Evolutionary conservation across 169 alveolate genomes (phyloP).

Genomic region (Cyclospora cayetanensis): DNA sequence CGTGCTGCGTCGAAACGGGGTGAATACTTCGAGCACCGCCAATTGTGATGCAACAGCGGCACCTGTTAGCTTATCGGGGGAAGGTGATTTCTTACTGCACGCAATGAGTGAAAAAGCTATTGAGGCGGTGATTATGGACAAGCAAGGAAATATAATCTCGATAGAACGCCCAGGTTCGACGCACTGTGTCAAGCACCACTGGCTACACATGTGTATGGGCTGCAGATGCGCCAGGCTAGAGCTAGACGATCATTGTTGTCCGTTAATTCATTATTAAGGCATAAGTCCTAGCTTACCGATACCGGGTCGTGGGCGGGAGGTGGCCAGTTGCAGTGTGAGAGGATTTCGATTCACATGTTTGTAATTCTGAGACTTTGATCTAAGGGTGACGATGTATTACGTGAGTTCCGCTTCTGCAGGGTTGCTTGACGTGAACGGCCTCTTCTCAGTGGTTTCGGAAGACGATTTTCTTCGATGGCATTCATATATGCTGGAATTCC

Average conservation of each 20-base stretch:
- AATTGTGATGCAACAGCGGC: slow-evolving; percentile 56
- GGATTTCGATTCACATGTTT: background rate
- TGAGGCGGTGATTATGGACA: slow-evolving; percentile 61
- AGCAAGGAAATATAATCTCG: slow-evolving; percentile 66
- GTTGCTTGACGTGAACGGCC: slow-evolving; percentile 57
- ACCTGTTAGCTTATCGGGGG: slow-evolving; percentile 38
- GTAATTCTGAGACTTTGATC: too few relatives aligned
- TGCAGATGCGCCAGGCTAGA: background rate
- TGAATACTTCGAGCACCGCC: background rate
- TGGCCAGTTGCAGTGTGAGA: background rate
- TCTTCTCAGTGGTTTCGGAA: slow-evolving; percentile 58
- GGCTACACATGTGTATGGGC: background rate
- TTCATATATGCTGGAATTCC: slow-evolving; percentile 67
- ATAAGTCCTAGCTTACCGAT: background rate
- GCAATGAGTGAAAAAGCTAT: slow-evolving; percentile 52
- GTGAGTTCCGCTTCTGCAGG: too few relatives aligned
- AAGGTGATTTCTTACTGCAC: slow-evolving; percentile 11
- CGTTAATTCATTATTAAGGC: background rate
- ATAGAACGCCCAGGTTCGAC: slow-evolving; percentile 71
- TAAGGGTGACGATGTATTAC: too few relatives aligned
- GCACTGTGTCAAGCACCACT: too few relatives aligned
- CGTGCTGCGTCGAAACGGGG: slow-evolving; percentile 44
- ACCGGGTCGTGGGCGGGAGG: background rate
- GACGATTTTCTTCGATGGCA: slow-evolving; percentile 63
- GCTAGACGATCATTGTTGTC: background rate